phyloP scores from a whole-genome alignment of 768 basidiomycete species.

The Lactarius vividus region DNA sequence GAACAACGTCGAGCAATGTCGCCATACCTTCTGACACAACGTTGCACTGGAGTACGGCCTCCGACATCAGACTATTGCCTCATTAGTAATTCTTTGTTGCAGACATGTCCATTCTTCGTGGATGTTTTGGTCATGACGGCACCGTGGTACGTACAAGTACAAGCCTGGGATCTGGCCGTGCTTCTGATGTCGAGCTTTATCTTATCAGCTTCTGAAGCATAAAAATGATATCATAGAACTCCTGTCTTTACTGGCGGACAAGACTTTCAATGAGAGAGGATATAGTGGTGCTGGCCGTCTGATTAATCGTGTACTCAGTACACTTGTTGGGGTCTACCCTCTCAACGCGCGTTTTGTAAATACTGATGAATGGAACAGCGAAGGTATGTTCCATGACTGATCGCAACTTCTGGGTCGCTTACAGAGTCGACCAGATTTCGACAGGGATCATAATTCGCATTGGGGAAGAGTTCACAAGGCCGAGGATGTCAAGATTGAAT shows the following conservation, averaged over 20 bases:
- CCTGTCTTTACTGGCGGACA: slow-evolving; percentile 64
- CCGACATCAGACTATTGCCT: slow-evolving; percentile 29
- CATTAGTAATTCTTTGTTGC: slow-evolving; percentile 3
- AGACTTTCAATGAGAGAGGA: slow-evolving; percentile 84
- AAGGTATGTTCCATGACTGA: slow-evolving; percentile 50
- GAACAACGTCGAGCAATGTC: slow-evolving; percentile 73
- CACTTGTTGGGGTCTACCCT: slow-evolving; percentile 73
- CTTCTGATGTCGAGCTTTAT: slow-evolving; percentile 7
- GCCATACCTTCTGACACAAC: slow-evolving; percentile 83
- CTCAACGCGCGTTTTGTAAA: slow-evolving; percentile 80
- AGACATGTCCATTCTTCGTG: slow-evolving; percentile 83
- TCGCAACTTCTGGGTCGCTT: neutral
- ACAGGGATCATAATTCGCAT: slow-evolving; percentile 55
- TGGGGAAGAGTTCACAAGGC: slow-evolving; percentile 84
- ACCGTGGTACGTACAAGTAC: slow-evolving; percentile 49
- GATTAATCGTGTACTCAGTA: slow-evolving; percentile 70
- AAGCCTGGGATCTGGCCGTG: neutral
- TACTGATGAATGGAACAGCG: slow-evolving; percentile 70
- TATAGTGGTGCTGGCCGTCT: slow-evolving; percentile 79
- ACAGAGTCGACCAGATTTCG: slow-evolving; percentile 47
- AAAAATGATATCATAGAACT: slow-evolving; percentile 62
- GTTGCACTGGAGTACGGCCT: slow-evolving; percentile 81
- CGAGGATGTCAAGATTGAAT: slow-evolving; percentile 78
- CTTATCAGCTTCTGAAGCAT: slow-evolving; percentile 63
- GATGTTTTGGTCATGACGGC: slow-evolving; percentile 76